Conservation (phyloP, 2,329 filamentous ascomycete species). For the Sporothrix euskadiensis region DNA sequence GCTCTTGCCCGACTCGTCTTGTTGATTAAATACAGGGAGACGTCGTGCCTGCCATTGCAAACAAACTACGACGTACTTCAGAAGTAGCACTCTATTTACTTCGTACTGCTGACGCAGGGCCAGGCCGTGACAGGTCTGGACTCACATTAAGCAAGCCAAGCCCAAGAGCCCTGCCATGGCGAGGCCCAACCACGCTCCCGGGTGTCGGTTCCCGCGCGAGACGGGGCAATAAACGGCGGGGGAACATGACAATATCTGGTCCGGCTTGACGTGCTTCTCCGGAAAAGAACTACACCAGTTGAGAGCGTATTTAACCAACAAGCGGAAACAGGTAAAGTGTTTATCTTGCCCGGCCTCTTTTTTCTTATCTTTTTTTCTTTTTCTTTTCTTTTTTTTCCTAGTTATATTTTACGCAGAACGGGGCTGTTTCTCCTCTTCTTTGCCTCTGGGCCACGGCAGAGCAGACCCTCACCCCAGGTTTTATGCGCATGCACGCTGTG, state of each 20-base stretch:
- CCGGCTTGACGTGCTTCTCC: not conserved
- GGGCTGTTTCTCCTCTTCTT: not conserved
- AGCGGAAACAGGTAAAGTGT: not conserved
- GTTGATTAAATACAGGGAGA: not conserved
- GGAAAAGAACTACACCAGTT: not conserved
- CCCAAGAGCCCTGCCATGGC: not conserved
- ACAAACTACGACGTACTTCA: not conserved
- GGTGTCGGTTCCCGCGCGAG: conserved; percentile 20
- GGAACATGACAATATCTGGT: not conserved
- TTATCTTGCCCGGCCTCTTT: not conserved
- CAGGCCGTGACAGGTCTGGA: conserved; percentile 1
- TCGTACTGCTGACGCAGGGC: conserved; percentile 2
- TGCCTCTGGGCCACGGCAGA: not conserved
- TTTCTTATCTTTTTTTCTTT: too few species aligned
- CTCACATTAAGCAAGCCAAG: not conserved
- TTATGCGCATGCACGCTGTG: not conserved
- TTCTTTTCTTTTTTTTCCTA: not conserved
- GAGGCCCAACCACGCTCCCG: conserved; percentile 4
- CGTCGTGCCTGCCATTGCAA: not conserved
- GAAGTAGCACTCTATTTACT: not conserved
- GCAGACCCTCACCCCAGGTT: not conserved
- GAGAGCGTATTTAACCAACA: not conserved
- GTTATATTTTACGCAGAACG: not conserved
- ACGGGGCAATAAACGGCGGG: not conserved
- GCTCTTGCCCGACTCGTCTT: not conserved